These are phyloP conservation scores for Coriolopsis trogii DNA, from an alignment of 1,284 basidiomycete species.

Conservation along the genomic window DNA sequence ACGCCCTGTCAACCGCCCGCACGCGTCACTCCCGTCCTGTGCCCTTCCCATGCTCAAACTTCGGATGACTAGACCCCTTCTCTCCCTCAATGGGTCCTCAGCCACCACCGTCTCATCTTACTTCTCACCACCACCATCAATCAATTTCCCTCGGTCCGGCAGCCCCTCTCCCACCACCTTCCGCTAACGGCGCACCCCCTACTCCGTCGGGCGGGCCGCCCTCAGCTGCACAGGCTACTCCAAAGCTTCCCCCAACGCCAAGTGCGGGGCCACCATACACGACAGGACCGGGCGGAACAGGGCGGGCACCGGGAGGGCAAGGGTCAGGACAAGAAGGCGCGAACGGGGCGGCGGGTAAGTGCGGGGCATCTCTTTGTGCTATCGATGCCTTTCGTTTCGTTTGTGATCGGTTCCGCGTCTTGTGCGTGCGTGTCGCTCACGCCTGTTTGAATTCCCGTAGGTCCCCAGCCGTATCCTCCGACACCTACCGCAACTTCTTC, in stretches of 20 bases:
- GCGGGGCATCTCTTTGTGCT: not conserved
- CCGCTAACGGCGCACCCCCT: conserved; percentile 18
- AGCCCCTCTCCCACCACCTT: conserved; percentile 15
- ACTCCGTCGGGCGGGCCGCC: conserved; percentile 13
- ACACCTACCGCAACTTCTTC: conserved; percentile 15
- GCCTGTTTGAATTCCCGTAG: not conserved
- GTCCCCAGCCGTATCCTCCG: conserved; percentile 22
- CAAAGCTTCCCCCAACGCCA: conserved; percentile 30
- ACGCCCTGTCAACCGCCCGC: not conserved
- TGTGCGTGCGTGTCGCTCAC: not conserved
- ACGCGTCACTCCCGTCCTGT: not conserved
- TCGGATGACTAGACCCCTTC: conserved; percentile 30
- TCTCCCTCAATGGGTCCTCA: conserved; percentile 25
- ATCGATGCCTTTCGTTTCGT: not conserved
- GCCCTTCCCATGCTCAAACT: too few relatives aligned
- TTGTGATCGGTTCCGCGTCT: not conserved
- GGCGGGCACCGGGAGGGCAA: conserved; percentile 18
- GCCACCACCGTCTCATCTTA: conserved; percentile 17
- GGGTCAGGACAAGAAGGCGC: conserved; percentile 22
- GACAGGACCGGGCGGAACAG: conserved; percentile 19
- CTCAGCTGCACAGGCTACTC: conserved; percentile 24
- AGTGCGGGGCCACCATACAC: conserved; percentile 24
- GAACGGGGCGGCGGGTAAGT: conserved; percentile 24
- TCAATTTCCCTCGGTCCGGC: conserved; percentile 28
- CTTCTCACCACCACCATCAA: conserved; percentile 26